Percentiles rank a stretch among this genome's conserved stretches.
phyloP scores from a whole-genome alignment of 2,329 filamentous ascomycete genomes.

The Didymella pomorum region DNA sequence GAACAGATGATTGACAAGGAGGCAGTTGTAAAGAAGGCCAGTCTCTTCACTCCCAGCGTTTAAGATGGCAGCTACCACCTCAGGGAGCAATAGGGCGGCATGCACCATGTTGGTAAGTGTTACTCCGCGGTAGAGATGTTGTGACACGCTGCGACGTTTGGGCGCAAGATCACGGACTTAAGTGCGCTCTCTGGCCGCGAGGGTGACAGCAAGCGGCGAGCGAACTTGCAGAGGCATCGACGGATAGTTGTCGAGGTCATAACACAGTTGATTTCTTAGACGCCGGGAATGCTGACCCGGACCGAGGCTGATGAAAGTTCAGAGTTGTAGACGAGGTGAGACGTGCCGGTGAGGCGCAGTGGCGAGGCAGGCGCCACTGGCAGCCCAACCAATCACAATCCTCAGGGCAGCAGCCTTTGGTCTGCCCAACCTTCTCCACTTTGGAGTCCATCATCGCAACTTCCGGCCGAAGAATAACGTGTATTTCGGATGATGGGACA shows the following conservation, averaged over 20 bases:
- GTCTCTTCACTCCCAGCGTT: background rate
- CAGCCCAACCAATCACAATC: background rate
- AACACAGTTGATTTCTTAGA: too few species aligned
- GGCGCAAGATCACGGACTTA: background rate
- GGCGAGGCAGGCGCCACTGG: background rate
- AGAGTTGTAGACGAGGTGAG: background rate
- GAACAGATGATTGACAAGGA: conserved; percentile 5
- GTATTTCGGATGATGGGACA: background rate
- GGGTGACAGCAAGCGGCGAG: background rate
- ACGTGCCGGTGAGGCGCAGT: background rate
- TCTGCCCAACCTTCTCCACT: background rate
- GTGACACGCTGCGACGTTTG: background rate
- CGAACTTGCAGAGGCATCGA: background rate
- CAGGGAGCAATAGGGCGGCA: background rate
- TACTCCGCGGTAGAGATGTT: background rate
- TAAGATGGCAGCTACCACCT: conserved; percentile 1
- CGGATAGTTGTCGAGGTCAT: background rate
- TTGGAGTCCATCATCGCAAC: background rate
- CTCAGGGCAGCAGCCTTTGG: background rate
- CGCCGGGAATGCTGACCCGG: background rate
- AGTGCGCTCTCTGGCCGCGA: background rate
- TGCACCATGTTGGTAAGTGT: background rate
- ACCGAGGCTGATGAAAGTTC: background rate
- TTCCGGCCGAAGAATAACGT: background rate
- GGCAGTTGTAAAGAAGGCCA: background rate